Base-by-base conservation (phyloP, 257 asterid genomes). In the Echium plantagineum region DNA sequence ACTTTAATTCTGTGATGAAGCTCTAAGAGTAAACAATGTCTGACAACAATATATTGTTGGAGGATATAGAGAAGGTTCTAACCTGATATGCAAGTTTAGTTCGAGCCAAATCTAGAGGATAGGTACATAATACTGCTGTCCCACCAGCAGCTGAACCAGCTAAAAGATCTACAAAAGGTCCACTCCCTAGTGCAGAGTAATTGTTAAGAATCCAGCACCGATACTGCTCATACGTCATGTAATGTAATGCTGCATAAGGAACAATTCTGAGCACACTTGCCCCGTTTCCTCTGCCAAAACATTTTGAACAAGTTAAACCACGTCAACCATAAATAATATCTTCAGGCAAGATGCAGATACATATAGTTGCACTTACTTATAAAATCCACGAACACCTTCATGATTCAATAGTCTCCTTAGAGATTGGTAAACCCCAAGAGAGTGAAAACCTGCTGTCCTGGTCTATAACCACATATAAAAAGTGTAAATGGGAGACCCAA, bases 131-230 rank as follows among this genome's bases (percentile, higher is more conserved):
- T 64, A 89, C 99, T 22, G 99, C 99, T 31, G 99, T 93, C 20
- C 99, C 99, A 35, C 99, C 99, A 24, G 99, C 94, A n/a, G 79
- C 89, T 52, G 99, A 89, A 65, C 99, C 99, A 32, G 99, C 99
- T 71, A 93, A 77, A 55, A 93, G 96, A 81, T 89, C 99, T 58
- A 89, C 90, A 61, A 89, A 61, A 9, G 99, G 87, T 49, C 99
- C 99, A 0, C 91, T 83, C 26, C 99, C 97, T 19, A 93, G 63
- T 52, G n/a, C n/a, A n/a, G n/a, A n/a, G n/a, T n/a, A n/a, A n/a
- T n/a, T n/a, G n/a, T n/a, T n/a, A n/a, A n/a, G 71, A 63, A 89
- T 77, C 89, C 87, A 83, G 52, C 69, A 21, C 31, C 99, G 94
- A 55, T 89, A 93, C 60, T 76, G 94, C 77, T 93, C 99, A 55